Evolutionary conservation across 2,329 filamentous ascomycete genomes (phyloP), one percentile per base, ranked within the genome.

Genomic region (Metarhizium brunneum): DNA sequence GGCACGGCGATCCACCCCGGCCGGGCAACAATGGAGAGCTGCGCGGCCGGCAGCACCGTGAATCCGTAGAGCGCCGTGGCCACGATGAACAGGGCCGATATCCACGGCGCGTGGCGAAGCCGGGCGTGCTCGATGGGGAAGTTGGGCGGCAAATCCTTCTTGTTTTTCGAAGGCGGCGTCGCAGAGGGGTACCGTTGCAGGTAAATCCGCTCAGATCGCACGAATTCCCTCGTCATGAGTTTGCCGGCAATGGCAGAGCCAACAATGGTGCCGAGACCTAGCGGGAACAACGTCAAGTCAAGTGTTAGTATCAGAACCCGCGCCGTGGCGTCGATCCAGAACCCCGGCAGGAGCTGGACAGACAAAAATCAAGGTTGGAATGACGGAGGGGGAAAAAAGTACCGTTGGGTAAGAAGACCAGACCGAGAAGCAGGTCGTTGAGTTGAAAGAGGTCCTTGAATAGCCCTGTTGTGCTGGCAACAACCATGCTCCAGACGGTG

Each of bases 401-500:
- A 35, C 32, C 32, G 32, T 35, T 35, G 32, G 32, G 32, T 8
- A 67, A 47, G 45, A 64, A 67, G 1, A 56, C 58, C 0, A 67
- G 58, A 7, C 65, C 65, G 5, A 67, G 54, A 2, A 61, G 49
- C 3, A 62, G 50, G 36, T 68, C 61, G 53, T 49, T 59, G 1
- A 68, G 62, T 2, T 53, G 47, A 30, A 66, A 66, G 1, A 62
- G 54, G 38, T 53, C 29, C 48, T 71, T 66, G 56, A 76, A 69
- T 3, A 72, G 51, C 0, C 62, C 60, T 0, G 73, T 71, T 2
- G 74, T 76, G 14, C 66, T 72, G 1, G 72, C 2, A 69, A 7
- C 20, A 56, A 78, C 71, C 75, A 78, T 78, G 20, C 70, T 76
- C 73, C 74, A 77, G 11, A 73, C 67, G 0, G 76, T 68, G 50